Evolutionary conservation across 2,329 filamentous ascomycete genomes (phyloP), one percentile per base, ranked within the genome.

Genomic region (Cladorrhinum sp.): DNA sequence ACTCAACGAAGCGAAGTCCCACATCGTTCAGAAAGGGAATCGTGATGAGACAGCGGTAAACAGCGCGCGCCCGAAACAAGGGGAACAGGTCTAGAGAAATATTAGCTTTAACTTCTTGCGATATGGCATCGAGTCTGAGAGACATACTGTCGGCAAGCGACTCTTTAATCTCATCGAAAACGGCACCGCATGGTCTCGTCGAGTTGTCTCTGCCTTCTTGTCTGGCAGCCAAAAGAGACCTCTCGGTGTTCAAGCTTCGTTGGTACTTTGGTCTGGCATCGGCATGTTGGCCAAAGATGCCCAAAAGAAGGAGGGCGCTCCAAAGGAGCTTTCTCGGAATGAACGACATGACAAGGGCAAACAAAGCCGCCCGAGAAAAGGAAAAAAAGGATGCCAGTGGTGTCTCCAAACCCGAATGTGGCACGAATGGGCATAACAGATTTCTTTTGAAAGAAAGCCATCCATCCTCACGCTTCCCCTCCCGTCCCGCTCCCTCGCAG

Each of bases 1-100:
- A 81, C 6, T 73, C 62, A 3, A 81, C 60, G 59, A 81, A 79
- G 1, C 75, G 69, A 5, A 72, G 66, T 1, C 78, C 79, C 1
- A 78, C 75, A 6, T 74, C 77, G 2, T 71, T 24, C 55, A 79
- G 75, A 64, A 82, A 79, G 0, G 80, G 79, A 6, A 81, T 75
- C 23, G 69, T 76, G 2, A 64, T 72, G 9, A 81, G 69, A 61
- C 80, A 82, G 3, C 73, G 69, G 61, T 74, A 77, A 0, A 73
- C 77, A 20, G 66, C 59, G 12, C n/a, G 49, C 1, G 68, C 67
- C 21, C 56, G 62, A 30, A 69, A 68, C 16, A 60, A 18, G 28
- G 56, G 54, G 18, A 26, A 56, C 1, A 21, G 8, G 4, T n/a
- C 53, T 55, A 39, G 53, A n/a, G 14, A 14, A n/a, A 36, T 46